Percentiles rank a stretch among this genome's conserved stretches.
phyloP scores from a whole-genome alignment of 2,329 filamentous ascomycete genomes.

The Hysterium pulicare region DNA sequence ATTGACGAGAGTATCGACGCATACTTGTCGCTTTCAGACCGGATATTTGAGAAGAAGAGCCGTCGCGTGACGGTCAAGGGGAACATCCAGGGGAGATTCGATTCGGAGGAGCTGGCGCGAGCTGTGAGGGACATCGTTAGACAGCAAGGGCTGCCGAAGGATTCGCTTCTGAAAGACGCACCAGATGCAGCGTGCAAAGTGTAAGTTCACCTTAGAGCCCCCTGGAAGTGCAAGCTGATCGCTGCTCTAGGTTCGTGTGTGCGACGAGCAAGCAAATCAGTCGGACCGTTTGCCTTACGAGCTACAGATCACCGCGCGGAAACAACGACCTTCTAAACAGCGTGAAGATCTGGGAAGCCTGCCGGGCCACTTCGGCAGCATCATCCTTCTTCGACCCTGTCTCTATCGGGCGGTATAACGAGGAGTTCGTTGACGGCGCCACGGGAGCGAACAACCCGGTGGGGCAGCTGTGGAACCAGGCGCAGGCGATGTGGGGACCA shows the following conservation, averaged over 20 bases:
- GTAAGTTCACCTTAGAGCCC: background rate
- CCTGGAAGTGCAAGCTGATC: background rate
- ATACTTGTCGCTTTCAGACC: slow-evolving; percentile 1
- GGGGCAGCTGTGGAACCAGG: slow-evolving; percentile 1
- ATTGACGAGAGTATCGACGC: slow-evolving; percentile 3
- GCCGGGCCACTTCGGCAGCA: slow-evolving; percentile 16
- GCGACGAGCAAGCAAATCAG: slow-evolving; percentile 32
- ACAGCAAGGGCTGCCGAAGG: background rate
- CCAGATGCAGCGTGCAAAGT: slow-evolving; percentile 4
- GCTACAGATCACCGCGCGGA: slow-evolving; percentile 26
- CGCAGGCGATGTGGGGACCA: slow-evolving; percentile 1
- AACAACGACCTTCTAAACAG: slow-evolving; percentile 16
- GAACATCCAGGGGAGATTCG: slow-evolving; percentile 1
- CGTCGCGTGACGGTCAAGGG: slow-evolving; percentile 1
- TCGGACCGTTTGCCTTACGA: slow-evolving; percentile 30
- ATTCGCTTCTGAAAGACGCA: slow-evolving; percentile 1
- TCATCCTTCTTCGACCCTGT: slow-evolving; percentile 5
- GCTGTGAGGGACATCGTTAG: slow-evolving; percentile 1
- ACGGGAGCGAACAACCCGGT: slow-evolving; percentile 4
- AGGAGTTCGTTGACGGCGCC: slow-evolving; percentile 5
- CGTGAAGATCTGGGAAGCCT: slow-evolving; percentile 21
- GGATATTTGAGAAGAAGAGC: slow-evolving; percentile 1
- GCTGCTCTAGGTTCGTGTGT: slow-evolving; percentile 7
- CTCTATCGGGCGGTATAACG: background rate
- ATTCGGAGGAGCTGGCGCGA: slow-evolving; percentile 1